phyloP scores from a whole-genome alignment of 2,329 filamentous ascomycete genomes.

The Aschersonia sp. region DNA sequence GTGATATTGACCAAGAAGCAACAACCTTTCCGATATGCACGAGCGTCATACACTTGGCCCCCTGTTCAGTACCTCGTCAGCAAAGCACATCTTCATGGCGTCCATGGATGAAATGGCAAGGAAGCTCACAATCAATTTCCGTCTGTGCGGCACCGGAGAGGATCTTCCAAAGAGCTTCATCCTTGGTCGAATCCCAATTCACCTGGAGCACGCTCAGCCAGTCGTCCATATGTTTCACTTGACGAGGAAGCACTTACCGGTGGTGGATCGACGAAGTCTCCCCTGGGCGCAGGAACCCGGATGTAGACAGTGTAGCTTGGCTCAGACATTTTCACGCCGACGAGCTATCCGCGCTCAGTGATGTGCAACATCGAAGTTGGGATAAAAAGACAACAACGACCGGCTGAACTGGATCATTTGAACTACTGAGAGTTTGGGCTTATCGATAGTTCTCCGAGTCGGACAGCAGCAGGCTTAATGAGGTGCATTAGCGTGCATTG shows the following conservation, averaged over 20 bases:
- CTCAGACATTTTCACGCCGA: constrained; percentile 26
- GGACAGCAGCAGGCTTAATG: not conserved
- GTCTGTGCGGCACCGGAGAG: constrained; percentile 70
- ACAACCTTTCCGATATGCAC: not conserved
- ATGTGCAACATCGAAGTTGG: not conserved
- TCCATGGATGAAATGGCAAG: not conserved
- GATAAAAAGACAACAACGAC: not conserved
- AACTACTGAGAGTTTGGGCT: too few species aligned
- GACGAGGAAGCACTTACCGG: constrained; percentile 40
- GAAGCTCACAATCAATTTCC: constrained; percentile 66
- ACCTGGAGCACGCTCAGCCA: constrained; percentile 36
- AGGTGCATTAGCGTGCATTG: not conserved
- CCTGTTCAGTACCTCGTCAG: constrained; percentile 32
- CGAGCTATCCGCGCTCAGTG: not conserved
- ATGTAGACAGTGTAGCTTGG: constrained; percentile 65
- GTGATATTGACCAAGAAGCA: constrained; percentile 6
- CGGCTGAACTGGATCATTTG: too few species aligned
- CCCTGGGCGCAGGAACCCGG: constrained; percentile 75
- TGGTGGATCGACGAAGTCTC: constrained; percentile 81
- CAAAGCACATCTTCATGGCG: not conserved
- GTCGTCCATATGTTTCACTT: not conserved
- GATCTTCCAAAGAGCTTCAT: constrained; percentile 80
- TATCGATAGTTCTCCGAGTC: too few species aligned
- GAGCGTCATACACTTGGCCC: constrained; percentile 52
- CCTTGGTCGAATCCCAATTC: constrained; percentile 77